A percentile compares a stretch with the other conserved stretches of the same genome.
Evolutionary conservation across 345 rosid genomes (phyloP).

Genomic region (Turritis glabra): DNA sequence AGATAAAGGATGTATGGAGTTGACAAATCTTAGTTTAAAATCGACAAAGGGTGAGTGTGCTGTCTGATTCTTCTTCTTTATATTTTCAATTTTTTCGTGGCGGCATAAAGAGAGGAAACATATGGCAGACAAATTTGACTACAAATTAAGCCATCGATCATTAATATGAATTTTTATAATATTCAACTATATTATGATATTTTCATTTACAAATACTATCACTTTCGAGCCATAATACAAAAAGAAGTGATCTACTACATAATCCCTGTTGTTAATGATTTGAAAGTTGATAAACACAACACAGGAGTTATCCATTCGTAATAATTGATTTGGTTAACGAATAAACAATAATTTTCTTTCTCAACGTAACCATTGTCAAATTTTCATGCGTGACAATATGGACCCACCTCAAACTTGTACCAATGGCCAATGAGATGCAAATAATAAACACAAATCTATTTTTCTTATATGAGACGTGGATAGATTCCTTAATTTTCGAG

Average conservation of each 20-base stretch:
- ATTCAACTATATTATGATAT: neutral
- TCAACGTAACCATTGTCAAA: slow-evolving; percentile 17
- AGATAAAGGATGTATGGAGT: neutral
- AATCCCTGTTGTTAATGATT: neutral
- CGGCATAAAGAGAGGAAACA: slow-evolving; percentile 39
- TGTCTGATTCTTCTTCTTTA: neutral
- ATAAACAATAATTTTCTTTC: neutral
- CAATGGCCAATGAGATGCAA: neutral
- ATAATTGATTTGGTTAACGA: slow-evolving; percentile 16
- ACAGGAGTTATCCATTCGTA: neutral
- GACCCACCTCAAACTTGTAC: slow-evolving; percentile 23
- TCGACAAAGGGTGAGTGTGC: slow-evolving; percentile 9
- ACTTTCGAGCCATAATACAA: slow-evolving; percentile 8
- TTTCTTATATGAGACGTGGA: neutral
- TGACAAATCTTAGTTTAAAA: slow-evolving; percentile 8
- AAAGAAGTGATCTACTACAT: slow-evolving; percentile 5
- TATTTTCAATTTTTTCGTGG: slow-evolving; percentile 12
- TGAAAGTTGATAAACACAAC: neutral
- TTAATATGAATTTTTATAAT: neutral
- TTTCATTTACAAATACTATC: neutral
- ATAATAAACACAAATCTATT: neutral
- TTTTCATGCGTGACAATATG: slow-evolving; percentile 6
- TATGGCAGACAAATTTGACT: slow-evolving; percentile 41
- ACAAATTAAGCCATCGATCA: slow-evolving; percentile 25
- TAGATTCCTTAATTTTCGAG: neutral